Percentiles rank a stretch among this genome's conserved stretches.
Conservation (phyloP, 2,329 filamentous ascomycete genomes). For the Xylariomycetidae sp. region DNA sequence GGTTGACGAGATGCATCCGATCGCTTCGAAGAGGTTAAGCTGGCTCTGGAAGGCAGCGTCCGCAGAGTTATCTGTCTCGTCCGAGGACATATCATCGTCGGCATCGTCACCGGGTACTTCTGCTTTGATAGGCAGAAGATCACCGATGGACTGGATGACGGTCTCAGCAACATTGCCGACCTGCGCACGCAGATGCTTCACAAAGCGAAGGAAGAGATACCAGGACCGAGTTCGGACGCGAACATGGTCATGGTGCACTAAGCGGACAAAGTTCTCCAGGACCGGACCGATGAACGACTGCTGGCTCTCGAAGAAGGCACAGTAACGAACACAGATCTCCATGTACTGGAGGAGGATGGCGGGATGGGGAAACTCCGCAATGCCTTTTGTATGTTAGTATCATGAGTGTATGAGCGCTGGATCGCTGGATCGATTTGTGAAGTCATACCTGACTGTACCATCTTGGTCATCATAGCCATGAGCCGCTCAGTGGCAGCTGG, state of each 20-base stretch:
- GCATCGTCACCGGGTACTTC: slow-evolving; percentile 73
- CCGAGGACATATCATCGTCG: slow-evolving; percentile 91
- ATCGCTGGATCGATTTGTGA: no score
- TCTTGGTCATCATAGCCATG: slow-evolving; percentile 87
- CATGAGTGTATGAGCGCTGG: no score
- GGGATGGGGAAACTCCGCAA: slow-evolving; percentile 80
- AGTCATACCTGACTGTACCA: slow-evolving; percentile 88
- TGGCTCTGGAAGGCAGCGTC: slow-evolving; percentile 88
- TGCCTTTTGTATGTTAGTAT: slow-evolving; percentile 46
- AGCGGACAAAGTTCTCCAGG: slow-evolving; percentile 82
- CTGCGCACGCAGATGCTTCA: slow-evolving; percentile 78
- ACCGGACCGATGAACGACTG: slow-evolving; percentile 75
- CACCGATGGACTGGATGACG: slow-evolving; percentile 82
- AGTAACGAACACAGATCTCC: slow-evolving; percentile 96
- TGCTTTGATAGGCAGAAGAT: slow-evolving; percentile 84
- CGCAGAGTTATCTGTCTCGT: slow-evolving; percentile 83
- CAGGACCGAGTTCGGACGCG: slow-evolving; percentile 87
- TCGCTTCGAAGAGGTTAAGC: slow-evolving; percentile 88
- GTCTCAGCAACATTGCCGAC: slow-evolving; percentile 87
- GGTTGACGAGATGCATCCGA: slow-evolving; percentile 86
- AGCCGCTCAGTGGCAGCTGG: slow-evolving; percentile 74
- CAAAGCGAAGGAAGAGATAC: slow-evolving; percentile 93
- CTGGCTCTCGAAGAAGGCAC: slow-evolving; percentile 84
- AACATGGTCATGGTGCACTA: slow-evolving; percentile 82
- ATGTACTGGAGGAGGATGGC: slow-evolving; percentile 94